These are phyloP conservation scores for Psilocybe azurescens DNA, from an alignment of 768 basidiomycete species.

Conservation along the genomic window DNA sequence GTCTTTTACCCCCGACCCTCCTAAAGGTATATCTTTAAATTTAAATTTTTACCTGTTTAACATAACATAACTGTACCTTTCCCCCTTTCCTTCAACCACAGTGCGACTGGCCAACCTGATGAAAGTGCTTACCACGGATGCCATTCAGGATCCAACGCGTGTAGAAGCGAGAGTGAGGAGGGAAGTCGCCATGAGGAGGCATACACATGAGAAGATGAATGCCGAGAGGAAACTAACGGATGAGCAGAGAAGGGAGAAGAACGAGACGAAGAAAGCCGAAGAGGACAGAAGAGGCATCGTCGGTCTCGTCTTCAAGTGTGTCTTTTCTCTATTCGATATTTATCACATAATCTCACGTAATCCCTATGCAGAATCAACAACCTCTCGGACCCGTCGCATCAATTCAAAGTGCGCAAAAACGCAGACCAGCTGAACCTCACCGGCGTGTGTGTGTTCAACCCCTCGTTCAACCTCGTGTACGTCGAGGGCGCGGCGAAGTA, in stretches of 20 bases:
- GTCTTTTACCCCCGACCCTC: constrained; percentile 93
- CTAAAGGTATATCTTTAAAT: constrained; percentile 67
- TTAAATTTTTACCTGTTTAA: not conserved
- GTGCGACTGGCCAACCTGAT: constrained; percentile 95
- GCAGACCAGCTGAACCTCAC: constrained; percentile 90
- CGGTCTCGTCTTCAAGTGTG: constrained; percentile 92
- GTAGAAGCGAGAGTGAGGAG: constrained; percentile 94
- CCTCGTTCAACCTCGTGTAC: constrained; percentile 87
- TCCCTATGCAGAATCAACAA: constrained; percentile 68
- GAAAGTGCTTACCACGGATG: constrained; percentile 96
- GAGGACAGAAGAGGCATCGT: constrained; percentile 86
- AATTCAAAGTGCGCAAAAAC: constrained; percentile 96
- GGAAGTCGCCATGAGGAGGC: constrained; percentile 90
- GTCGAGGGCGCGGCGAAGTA: constrained; percentile 91
- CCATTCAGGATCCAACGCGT: constrained; percentile 96
- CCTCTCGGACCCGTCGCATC: constrained; percentile 90
- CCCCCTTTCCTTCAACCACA: constrained; percentile 28
- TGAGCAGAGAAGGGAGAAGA: constrained; percentile 88
- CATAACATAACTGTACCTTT: too few relatives aligned
- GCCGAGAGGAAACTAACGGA: constrained; percentile 89
- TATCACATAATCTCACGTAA: not conserved
- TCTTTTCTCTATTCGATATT: constrained; percentile 2
- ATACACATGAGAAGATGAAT: constrained; percentile 94
- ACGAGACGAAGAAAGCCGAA: constrained; percentile 82
- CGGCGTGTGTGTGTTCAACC: constrained; percentile 91